Conservation (phyloP, 2,329 filamentous ascomycete species). For the Elsinoe arachidis region DNA sequence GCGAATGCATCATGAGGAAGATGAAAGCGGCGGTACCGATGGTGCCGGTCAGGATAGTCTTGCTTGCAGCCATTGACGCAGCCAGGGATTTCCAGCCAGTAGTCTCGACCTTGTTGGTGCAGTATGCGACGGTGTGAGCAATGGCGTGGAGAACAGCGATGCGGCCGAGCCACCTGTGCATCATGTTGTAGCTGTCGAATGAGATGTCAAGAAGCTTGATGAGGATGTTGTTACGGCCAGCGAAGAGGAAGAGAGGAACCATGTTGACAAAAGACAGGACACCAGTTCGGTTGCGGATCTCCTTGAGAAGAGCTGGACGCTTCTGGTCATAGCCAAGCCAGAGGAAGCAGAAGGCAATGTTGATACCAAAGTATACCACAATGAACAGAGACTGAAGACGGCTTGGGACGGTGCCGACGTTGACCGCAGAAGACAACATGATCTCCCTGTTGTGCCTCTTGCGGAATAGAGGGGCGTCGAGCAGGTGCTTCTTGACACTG, state of each 20-base stretch:
- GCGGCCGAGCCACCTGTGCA: conserved; percentile 72
- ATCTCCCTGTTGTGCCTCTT: conserved; percentile 44
- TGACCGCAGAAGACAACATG: conserved; percentile 41
- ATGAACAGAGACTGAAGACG: conserved; percentile 42
- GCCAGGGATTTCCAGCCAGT: conserved; percentile 44
- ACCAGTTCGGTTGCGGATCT: conserved; percentile 60
- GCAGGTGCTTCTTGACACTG: conserved; percentile 37
- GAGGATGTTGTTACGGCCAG: conserved; percentile 69
- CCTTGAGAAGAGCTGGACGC: conserved; percentile 55
- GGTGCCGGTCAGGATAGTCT: conserved; percentile 54
- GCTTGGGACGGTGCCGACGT: conserved; percentile 41
- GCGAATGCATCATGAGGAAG: conserved; percentile 58
- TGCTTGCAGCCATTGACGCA: conserved; percentile 31
- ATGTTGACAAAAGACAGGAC: conserved; percentile 66
- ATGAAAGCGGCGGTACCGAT: conserved; percentile 54
- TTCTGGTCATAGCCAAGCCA: conserved; percentile 44
- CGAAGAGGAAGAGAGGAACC: conserved; percentile 66
- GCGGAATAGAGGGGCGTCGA: conserved; percentile 40
- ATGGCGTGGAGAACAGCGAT: conserved; percentile 64
- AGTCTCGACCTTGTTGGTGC: conserved; percentile 35
- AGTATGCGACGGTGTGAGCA: conserved; percentile 56
- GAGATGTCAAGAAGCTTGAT: conserved; percentile 63
- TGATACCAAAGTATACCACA: conserved; percentile 36
- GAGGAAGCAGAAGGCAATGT: conserved; percentile 46
- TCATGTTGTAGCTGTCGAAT: conserved; percentile 74